A percentile compares a stretch with the other conserved stretches of the same genome.
Evolutionary conservation across 352 stramenopile species (phyloP).

Genomic region (Plasmopara halstedii): DNA sequence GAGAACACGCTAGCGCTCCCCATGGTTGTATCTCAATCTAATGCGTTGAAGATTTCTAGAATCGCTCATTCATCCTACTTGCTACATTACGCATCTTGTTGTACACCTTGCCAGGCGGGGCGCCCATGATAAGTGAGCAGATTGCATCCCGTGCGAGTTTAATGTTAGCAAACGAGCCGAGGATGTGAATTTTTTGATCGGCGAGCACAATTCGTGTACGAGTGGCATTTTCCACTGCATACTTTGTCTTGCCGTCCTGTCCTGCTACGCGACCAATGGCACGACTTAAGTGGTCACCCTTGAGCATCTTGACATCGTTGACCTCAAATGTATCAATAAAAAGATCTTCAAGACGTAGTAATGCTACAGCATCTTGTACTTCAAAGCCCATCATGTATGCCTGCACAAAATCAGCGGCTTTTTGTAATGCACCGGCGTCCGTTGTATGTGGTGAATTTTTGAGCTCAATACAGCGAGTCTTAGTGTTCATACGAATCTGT

Average conservation of each 20-base stretch:
- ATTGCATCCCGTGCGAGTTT: conserved; percentile 92
- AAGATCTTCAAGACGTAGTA: conserved; percentile 98
- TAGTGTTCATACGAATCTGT: conserved; percentile 98
- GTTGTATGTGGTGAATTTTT: conserved; percentile 92
- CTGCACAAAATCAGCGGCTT: conserved; percentile 96
- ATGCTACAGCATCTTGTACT: conserved; percentile 94
- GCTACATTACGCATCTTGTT: conserved; percentile 99
- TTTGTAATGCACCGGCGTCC: conserved; percentile 93
- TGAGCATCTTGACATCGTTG: conserved; percentile 96
- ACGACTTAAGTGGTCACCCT: conserved; percentile 97
- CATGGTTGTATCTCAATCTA: conserved; percentile 8
- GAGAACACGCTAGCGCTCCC: conserved; percentile 3
- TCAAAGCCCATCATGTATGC: conserved; percentile 99
- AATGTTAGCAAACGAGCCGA: conserved; percentile 98
- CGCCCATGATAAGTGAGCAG: conserved; percentile 92
- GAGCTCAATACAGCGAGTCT: conserved; percentile 97
- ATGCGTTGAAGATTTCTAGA: conserved; percentile 43
- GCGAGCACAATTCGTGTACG: conserved; percentile 98
- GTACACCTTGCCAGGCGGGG: conserved; percentile 99
- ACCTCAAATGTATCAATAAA: conserved; percentile 99
- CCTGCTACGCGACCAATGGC: conserved; percentile 97
- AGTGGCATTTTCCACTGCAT: conserved; percentile 99
- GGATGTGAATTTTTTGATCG: conserved; percentile 97
- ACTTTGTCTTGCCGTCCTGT: conserved; percentile 99
- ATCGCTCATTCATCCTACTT: conserved; percentile 97